These are phyloP conservation scores for Kalaharituber pfeilii DNA, from an alignment of 2,329 filamentous ascomycete genomes.

Conservation along the genomic window DNA sequence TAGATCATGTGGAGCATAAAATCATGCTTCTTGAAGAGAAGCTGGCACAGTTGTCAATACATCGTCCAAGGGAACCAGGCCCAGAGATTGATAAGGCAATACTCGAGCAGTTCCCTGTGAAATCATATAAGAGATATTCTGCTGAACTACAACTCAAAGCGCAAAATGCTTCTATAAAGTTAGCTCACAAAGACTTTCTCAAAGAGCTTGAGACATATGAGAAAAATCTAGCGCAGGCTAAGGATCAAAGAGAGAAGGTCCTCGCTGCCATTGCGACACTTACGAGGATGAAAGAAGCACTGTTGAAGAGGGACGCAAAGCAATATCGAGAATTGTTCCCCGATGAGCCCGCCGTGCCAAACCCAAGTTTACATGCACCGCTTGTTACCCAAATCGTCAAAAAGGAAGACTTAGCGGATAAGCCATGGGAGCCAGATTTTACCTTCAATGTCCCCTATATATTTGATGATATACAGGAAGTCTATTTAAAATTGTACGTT, in stretches of 20 bases:
- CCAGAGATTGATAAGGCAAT: too few species aligned
- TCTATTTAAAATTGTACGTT: neutral
- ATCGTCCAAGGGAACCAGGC: too few species aligned
- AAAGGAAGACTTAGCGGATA: neutral
- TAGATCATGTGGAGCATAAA: too few species aligned
- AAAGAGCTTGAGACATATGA: slow-evolving; percentile 26
- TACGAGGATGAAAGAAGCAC: slow-evolving; percentile 10
- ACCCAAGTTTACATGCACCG: too few species aligned
- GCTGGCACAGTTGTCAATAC: too few species aligned
- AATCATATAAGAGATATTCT: slow-evolving; percentile 4
- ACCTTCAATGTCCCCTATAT: slow-evolving; percentile 36
- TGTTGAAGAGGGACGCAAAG: slow-evolving; percentile 40
- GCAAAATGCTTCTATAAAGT: slow-evolving; percentile 27
- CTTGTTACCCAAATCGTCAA: neutral
- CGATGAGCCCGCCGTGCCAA: slow-evolving; percentile 14
- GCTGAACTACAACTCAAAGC: slow-evolving; percentile 25
- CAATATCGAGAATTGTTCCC: slow-evolving; percentile 32
- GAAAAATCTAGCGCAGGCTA: too few species aligned
- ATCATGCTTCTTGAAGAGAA: too few species aligned
- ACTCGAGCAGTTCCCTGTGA: slow-evolving; percentile 12
- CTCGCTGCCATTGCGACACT: slow-evolving; percentile 25
- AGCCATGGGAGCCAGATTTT: slow-evolving; percentile 29
- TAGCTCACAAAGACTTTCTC: slow-evolving; percentile 6
- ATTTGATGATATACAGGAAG: slow-evolving; percentile 31
- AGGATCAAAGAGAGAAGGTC: slow-evolving; percentile 22